Conservation (phyloP, 1,284 basidiomycete species). For the Fomitopsis schrenkii region DNA sequence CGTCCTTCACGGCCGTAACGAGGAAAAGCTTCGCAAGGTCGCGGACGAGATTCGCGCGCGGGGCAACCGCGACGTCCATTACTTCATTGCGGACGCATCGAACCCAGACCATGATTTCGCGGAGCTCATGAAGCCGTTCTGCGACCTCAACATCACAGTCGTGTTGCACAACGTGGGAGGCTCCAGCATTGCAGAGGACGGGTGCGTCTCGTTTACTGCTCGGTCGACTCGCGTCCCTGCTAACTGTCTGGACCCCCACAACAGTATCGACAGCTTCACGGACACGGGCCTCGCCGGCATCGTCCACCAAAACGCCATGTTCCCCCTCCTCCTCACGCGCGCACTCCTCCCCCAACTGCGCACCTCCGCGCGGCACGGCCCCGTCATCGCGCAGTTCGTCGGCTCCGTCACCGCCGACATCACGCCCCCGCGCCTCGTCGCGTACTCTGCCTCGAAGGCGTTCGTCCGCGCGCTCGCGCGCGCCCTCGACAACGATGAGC, state of each 20-base stretch:
- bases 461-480: conserved; percentile 22
- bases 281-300: conserved; percentile 17
- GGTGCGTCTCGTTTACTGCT: conserved; percentile 10
- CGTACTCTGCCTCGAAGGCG: conserved; percentile 24
- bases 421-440: conserved; percentile 20
- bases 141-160: conserved; percentile 4
- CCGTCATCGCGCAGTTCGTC: conserved; percentile 23
- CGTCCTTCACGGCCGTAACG: conserved; percentile 27
- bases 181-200: conserved; percentile 3
- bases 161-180: conserved; percentile 6
- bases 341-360: conserved; percentile 25
- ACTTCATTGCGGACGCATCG: conserved; percentile 20
- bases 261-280: conserved; percentile 19
- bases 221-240: conserved; percentile 1
- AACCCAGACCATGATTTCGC: conserved; percentile 1
- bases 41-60: conserved; percentile 17
- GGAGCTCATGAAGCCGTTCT: neutral
- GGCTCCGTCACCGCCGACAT: conserved; percentile 23
- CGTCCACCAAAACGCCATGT: conserved; percentile 21
- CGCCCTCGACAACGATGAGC: conserved; percentile 25
- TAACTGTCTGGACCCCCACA: neutral
- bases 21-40: conserved; percentile 22
- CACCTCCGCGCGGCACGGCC: conserved; percentile 15
- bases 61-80: conserved; percentile 15
- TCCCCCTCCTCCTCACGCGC: conserved; percentile 26